Base-by-base conservation (phyloP, 129 eudicot genomes). In the Kitagawia praeruptora region DNA sequence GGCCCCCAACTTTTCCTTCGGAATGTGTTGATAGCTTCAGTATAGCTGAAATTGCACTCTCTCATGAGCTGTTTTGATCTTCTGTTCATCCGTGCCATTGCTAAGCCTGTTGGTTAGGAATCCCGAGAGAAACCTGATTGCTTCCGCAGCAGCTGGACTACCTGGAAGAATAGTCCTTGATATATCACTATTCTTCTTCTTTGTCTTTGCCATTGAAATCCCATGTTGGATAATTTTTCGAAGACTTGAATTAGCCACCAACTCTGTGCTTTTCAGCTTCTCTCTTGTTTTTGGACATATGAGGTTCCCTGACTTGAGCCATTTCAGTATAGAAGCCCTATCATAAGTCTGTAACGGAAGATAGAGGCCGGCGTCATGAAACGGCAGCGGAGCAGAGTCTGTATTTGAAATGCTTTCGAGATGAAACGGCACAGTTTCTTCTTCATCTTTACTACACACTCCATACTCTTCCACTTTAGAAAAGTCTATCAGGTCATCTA, bases 271-370 rank as follows among this genome's bases (percentile, higher is more conserved):
- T 1, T 81, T 79, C 6, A 91, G 74, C 47, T 70, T 84, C 72
- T 86, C 93, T 70, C 98, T 97, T 16, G 97, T 91, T 84, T 91
- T 93, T 6, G 98, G 98, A 76, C 98, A 93, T 37, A 82, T 75
- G 6, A 84, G 80, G 70, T 89, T 88, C 63, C 98, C 97, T 14
- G 97, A 80, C 78, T 89, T 88, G 31, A 93, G 74, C 98, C 98
- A 93, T 84, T 89, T 93, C 11, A 82, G 81, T 47, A 93, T 93
- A 1, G 98, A 91, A 41, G 78, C 89, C 0, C 97, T 90, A 64
- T 91, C 98, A 39, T 91, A 93, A 0, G 98, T 93, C 81, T 89
- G 96, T n/a, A n/a, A n/a, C 53, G 53, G 53, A 47, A 47, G 53
- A 15, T 19, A 47, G 53, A 15, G 48, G 12, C 8, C 12, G 48